Conservation (phyloP, 805 yeast species). For the Kluyveromyces nonfermentans region DNA sequence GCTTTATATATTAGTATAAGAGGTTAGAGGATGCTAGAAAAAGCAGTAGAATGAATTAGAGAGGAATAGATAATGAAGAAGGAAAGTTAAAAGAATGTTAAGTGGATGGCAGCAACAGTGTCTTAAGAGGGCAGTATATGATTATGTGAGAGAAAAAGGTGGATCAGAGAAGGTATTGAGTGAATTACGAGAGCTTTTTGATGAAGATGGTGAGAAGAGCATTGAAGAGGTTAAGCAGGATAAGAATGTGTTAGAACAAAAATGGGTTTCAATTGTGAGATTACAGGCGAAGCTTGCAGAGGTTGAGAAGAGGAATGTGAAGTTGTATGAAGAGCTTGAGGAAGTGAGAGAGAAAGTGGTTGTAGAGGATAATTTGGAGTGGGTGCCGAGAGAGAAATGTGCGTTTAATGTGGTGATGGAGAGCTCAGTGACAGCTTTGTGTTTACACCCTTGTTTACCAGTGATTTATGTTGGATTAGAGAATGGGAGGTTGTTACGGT, state of each 20-base stretch:
- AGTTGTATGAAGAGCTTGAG: conserved; percentile 39
- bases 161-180: not conserved
- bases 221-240: not conserved
- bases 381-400: conserved; percentile 52
- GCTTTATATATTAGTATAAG: no score
- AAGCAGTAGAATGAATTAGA: no score
- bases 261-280: conserved; percentile 80
- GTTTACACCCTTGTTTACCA: conserved; percentile 71
- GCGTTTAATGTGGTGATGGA: conserved; percentile 37
- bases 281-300: conserved; percentile 67
- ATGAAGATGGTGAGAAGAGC: not conserved
- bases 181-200: not conserved
- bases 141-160: not conserved
- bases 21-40: not conserved
- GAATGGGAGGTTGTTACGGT: conserved; percentile 63
- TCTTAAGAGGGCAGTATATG: not conserved
- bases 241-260: conserved; percentile 21
- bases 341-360: conserved; percentile 1
- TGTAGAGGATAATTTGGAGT: conserved; percentile 24
- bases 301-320: conserved; percentile 49
- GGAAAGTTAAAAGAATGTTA: not conserved
- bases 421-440: conserved; percentile 49
- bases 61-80: no score
- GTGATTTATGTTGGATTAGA: conserved; percentile 54
- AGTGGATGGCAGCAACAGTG: not conserved